phyloP scores from a whole-genome alignment of 1,139 yeast species.

The Scheffersomyces quercinus region DNA sequence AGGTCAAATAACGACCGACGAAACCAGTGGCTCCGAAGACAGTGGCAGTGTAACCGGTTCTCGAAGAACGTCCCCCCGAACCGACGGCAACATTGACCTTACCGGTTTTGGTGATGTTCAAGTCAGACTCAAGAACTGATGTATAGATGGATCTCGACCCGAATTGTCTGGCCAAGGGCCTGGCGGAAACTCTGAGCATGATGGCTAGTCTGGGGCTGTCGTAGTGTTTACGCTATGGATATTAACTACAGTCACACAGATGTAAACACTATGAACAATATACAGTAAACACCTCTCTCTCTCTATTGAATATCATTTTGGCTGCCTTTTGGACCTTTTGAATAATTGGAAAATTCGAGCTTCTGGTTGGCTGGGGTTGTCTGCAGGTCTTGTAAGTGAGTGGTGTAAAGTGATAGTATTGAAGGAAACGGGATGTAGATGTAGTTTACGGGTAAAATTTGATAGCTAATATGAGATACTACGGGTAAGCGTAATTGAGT shows the following conservation, averaged over 20 bases:
- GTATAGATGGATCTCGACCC: slow-evolving; percentile 40
- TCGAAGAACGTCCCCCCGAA: slow-evolving; percentile 80
- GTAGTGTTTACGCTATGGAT: neutral
- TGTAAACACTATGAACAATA: neutral
- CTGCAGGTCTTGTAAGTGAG: neutral
- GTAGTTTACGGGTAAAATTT: no score
- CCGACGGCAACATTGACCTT: slow-evolving; percentile 72
- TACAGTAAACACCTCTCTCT: neutral
- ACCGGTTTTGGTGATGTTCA: slow-evolving; percentile 75
- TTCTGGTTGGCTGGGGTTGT: slow-evolving; percentile 24
- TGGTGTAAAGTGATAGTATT: neutral
- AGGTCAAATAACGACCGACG: slow-evolving; percentile 69
- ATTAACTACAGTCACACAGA: neutral
- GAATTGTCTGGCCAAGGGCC: slow-evolving; percentile 18
- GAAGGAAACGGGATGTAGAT: neutral
- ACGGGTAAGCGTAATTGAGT: no score
- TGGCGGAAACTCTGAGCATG: slow-evolving; percentile 32
- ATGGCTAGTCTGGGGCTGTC: slow-evolving; percentile 1
- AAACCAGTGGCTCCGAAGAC: slow-evolving; percentile 85
- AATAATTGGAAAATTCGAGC: slow-evolving; percentile 14
- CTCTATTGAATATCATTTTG: neutral
- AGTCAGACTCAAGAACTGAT: slow-evolving; percentile 53
- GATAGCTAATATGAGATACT: no score
- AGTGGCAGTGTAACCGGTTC: slow-evolving; percentile 91
- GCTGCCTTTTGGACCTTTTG: neutral